Conservation (phyloP, 2,329 filamentous ascomycete genomes). For the Ampelomyces quisqualis region DNA sequence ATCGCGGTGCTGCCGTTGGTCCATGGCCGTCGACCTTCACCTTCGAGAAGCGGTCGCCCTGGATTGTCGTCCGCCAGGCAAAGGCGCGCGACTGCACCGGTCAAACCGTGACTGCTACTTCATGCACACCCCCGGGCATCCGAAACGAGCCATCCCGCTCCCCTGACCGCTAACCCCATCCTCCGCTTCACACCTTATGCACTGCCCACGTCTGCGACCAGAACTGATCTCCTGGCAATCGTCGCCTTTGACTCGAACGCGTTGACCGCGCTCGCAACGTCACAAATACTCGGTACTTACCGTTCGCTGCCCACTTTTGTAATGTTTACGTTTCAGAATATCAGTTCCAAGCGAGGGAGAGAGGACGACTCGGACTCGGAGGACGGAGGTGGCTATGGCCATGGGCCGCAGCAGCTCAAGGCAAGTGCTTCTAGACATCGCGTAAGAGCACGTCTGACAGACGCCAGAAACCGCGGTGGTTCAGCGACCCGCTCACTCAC, state of each 20-base stretch:
- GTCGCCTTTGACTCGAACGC: no score
- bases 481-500: conserved; percentile 20
- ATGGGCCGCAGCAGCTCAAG: conserved; percentile 28
- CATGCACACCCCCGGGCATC: conserved; percentile 22
- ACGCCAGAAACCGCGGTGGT: conserved; percentile 34
- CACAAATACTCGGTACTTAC: conserved; percentile 1
- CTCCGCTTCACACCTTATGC: conserved; percentile 36
- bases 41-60: not conserved
- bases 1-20: conserved; percentile 6
- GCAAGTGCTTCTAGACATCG: conserved; percentile 16
- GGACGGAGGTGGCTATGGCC: conserved; percentile 14
- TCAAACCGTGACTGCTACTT: conserved; percentile 15
- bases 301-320: conserved; percentile 9
- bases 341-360: conserved; percentile 34
- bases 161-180: conserved; percentile 34
- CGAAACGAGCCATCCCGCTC: conserved; percentile 37
- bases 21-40: no score
- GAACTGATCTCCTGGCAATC: no score
- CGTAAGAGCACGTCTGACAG: conserved; percentile 10
- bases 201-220: conserved; percentile 15
- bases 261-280: conserved; percentile 24
- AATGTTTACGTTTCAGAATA: conserved; percentile 38
- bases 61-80: no score
- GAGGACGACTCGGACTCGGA: conserved; percentile 39
- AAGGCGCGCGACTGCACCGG: conserved; percentile 14